A percentile compares a stretch with the other conserved stretches of the same genome.
Evolutionary conservation across 192 early-diverging fungal species (phyloP).

Genomic region (Nowakowskiella sp.): DNA sequence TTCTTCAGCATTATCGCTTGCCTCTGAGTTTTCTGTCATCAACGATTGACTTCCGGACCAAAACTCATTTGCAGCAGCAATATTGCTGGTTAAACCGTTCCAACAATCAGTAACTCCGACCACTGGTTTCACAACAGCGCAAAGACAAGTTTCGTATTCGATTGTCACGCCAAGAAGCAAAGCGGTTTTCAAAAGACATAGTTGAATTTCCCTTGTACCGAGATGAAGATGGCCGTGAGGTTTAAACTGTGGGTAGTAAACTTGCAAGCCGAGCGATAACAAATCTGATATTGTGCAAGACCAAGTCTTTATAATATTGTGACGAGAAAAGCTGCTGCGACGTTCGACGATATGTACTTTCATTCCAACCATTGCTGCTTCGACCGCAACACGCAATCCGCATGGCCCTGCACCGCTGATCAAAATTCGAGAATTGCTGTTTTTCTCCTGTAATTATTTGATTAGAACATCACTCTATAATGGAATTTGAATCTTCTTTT

Average conservation of each 20-base stretch:
- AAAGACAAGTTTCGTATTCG: constrained; percentile 19
- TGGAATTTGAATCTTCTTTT: no score
- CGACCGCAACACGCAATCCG: constrained; percentile 33
- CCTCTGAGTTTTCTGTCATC: neutral
- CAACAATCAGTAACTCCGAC: no score
- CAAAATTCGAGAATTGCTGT: no score
- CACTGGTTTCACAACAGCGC: constrained; percentile 29
- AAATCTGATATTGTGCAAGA: constrained; percentile 28
- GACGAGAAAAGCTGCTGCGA: constrained; percentile 26
- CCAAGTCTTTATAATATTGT: constrained; percentile 40
- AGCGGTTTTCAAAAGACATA: constrained; percentile 25
- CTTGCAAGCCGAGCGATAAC: constrained; percentile 15
- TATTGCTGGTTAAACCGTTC: no score
- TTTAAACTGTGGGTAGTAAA: constrained; percentile 20
- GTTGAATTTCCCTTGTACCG: constrained; percentile 28
- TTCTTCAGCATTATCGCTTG: neutral
- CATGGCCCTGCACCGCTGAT: constrained; percentile 38
- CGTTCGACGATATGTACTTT: constrained; percentile 25
- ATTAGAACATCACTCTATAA: no score
- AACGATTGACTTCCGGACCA: neutral
- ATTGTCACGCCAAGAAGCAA: constrained; percentile 26
- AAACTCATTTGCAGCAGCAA: neutral
- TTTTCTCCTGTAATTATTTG: no score
- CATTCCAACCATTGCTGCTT: constrained; percentile 19
- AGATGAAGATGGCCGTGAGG: constrained; percentile 24